Conservation (phyloP, 495 filamentous ascomycete species). For the Penicillium nucicola region DNA sequence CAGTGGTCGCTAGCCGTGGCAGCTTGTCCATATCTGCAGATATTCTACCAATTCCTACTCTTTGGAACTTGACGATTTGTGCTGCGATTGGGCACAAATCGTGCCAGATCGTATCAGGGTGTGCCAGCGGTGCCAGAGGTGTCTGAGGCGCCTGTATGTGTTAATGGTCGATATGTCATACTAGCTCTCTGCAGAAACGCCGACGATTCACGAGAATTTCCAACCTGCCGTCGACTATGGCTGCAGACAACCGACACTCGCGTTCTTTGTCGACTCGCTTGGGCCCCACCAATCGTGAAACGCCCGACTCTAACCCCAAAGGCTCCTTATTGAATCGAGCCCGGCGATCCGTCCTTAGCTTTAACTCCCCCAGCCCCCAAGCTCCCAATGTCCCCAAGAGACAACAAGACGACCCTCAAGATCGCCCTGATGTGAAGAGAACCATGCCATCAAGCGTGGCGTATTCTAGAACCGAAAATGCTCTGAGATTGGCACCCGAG, state of each 20-base stretch:
- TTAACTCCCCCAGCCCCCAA: constrained; percentile 23
- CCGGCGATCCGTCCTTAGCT: constrained; percentile 26
- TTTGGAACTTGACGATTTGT: too few relatives aligned
- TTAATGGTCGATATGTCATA: not conserved
- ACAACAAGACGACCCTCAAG: constrained; percentile 18
- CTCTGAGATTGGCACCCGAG: constrained; percentile 2
- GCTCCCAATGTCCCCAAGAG: constrained; percentile 34
- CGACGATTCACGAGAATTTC: too few relatives aligned
- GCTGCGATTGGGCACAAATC: too few relatives aligned
- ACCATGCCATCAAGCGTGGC: constrained; percentile 30
- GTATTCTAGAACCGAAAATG: constrained; percentile 27
- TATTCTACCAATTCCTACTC: too few relatives aligned
- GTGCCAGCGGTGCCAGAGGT: too few relatives aligned
- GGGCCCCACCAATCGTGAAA: constrained; percentile 25
- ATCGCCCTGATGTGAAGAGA: constrained; percentile 36
- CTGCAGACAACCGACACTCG: constrained; percentile 3
- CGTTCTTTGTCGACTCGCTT: constrained; percentile 7
- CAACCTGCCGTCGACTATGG: not conserved
- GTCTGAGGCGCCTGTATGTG: too few relatives aligned
- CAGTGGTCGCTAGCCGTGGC: not conserved
- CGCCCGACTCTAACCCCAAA: constrained; percentile 13
- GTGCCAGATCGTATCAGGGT: too few relatives aligned
- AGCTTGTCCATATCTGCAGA: too few relatives aligned
- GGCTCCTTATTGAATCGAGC: constrained; percentile 17
- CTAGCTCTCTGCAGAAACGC: constrained; percentile 3